Conservation (phyloP, 768 basidiomycete genomes). For the Lactarius sp. region DNA sequence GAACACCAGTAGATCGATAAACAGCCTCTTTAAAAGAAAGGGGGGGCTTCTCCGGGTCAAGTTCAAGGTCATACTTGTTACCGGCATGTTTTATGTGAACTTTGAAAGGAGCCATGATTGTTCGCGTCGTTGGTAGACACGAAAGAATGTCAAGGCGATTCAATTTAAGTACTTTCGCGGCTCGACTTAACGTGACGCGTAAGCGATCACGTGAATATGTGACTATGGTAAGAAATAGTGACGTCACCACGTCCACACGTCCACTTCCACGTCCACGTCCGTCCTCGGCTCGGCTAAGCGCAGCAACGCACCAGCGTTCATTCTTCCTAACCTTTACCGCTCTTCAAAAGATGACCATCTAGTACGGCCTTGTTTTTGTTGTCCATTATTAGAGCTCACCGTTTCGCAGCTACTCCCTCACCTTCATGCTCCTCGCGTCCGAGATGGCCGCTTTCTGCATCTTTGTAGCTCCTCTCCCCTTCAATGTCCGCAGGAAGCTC, state of each 20-base stretch:
- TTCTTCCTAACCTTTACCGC: not conserved
- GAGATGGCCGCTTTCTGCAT: constrained; percentile 86
- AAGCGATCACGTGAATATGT: constrained; percentile 16
- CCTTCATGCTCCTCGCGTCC: constrained; percentile 73
- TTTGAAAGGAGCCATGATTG: constrained; percentile 56
- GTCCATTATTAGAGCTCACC: not conserved
- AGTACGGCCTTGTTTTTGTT: constrained; percentile 32
- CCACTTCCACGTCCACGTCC: not conserved
- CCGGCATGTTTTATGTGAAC: constrained; percentile 91
- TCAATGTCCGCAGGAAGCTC: constrained; percentile 59
- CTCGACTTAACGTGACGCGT: constrained; percentile 9
- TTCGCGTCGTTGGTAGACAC: not conserved
- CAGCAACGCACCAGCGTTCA: no score
- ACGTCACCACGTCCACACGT: not conserved
- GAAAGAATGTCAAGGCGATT: not conserved
- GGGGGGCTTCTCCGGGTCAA: constrained; percentile 69
- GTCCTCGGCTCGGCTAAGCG: not conserved
- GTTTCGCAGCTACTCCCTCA: constrained; percentile 62
- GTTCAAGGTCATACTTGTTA: constrained; percentile 62
- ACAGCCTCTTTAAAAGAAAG: constrained; percentile 78
- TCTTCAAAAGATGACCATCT: constrained; percentile 43
- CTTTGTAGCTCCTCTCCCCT: constrained; percentile 83
- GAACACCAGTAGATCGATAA: constrained; percentile 79
- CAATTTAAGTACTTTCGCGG: not conserved
- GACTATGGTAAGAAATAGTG: constrained; percentile 1